Evolutionary conservation across 441 rosid species (phyloP).

Genomic region (Brassica balearica): DNA sequence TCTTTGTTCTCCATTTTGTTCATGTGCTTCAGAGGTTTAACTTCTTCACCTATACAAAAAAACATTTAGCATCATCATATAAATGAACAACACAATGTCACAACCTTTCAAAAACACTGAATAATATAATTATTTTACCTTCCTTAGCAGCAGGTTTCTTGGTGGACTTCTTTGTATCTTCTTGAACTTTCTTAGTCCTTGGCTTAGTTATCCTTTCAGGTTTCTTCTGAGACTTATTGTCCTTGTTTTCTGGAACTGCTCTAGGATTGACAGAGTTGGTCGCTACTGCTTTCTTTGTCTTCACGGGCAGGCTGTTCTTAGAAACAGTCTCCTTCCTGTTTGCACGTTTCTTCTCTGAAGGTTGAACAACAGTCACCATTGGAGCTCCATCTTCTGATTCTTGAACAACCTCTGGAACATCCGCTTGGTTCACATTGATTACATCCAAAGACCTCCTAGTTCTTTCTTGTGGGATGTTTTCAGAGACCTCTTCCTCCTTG

Average conservation of each 20-base stretch:
- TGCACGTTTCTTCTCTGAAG: constrained; percentile 42
- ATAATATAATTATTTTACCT: constrained; percentile 43
- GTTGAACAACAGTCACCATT: constrained; percentile 52
- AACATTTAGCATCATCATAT: constrained; percentile 3
- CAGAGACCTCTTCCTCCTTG: constrained; percentile 25
- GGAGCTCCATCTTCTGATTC: constrained; percentile 57
- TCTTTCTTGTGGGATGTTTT: constrained; percentile 21
- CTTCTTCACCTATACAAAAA: constrained; percentile 51
- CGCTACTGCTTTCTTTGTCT: constrained; percentile 48
- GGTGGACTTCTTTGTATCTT: constrained; percentile 50
- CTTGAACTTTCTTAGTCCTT: constrained; percentile 43
- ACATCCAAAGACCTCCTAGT: constrained; percentile 35
- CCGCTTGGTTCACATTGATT: constrained; percentile 37
- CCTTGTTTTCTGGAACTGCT: constrained; percentile 49
- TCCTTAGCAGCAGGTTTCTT: constrained; percentile 52
- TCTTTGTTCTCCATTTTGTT: constrained; percentile 69
- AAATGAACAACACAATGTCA: too few relatives aligned
- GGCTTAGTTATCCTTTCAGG: constrained; percentile 58
- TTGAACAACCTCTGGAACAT: constrained; percentile 27
- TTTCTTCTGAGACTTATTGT: constrained; percentile 57
- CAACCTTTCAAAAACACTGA: too few relatives aligned
- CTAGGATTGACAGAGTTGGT: constrained; percentile 52
- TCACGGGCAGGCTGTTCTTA: constrained; percentile 54
- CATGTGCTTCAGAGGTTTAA: constrained; percentile 43
- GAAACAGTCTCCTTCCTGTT: constrained; percentile 48